Evolutionary conservation across 208 protist genomes (phyloP).

Genomic region (Wallacemonas sp.): DNA sequence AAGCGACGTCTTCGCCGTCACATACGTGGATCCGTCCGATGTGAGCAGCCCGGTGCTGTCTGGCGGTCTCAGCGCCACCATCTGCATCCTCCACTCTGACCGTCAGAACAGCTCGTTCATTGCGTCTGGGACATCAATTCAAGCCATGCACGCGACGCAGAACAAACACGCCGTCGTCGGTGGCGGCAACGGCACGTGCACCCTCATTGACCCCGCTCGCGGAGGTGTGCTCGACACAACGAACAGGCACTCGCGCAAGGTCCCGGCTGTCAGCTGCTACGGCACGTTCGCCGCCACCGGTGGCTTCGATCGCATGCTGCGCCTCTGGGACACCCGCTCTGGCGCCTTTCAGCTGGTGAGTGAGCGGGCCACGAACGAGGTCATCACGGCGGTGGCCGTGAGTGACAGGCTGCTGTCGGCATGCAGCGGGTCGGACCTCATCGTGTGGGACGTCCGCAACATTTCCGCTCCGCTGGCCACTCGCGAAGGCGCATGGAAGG

Average conservation of each 20-base stretch:
- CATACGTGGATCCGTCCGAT: conserved; percentile 71
- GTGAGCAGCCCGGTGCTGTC: conserved; percentile 81
- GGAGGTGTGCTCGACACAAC: conserved; percentile 70
- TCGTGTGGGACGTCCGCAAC: conserved; percentile 84
- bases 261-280: conserved; percentile 76
- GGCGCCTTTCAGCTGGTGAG: conserved; percentile 53
- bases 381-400: conserved; percentile 80
- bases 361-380: conserved; percentile 59
- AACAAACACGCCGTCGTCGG: conserved; percentile 74
- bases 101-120: conserved; percentile 87
- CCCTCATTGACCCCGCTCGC: conserved; percentile 67
- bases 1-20: conserved; percentile 88
- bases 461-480: conserved; percentile 52
- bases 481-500: conserved; percentile 81
- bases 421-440: conserved; percentile 80
- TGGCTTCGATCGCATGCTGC: conserved; percentile 81
- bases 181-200: conserved; percentile 78
- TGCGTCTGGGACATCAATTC: conserved; percentile 77
- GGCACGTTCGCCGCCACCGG: conserved; percentile 70
- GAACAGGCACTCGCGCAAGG: conserved; percentile 79
- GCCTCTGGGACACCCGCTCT: conserved; percentile 80
- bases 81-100: conserved; percentile 88
- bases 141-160: conserved; percentile 80
- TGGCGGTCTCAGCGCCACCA: conserved; percentile 81
- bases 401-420: conserved; percentile 65